These are phyloP conservation scores for Bertia moriformis DNA, from an alignment of 2,329 filamentous ascomycete genomes.

Conservation along the genomic window DNA sequence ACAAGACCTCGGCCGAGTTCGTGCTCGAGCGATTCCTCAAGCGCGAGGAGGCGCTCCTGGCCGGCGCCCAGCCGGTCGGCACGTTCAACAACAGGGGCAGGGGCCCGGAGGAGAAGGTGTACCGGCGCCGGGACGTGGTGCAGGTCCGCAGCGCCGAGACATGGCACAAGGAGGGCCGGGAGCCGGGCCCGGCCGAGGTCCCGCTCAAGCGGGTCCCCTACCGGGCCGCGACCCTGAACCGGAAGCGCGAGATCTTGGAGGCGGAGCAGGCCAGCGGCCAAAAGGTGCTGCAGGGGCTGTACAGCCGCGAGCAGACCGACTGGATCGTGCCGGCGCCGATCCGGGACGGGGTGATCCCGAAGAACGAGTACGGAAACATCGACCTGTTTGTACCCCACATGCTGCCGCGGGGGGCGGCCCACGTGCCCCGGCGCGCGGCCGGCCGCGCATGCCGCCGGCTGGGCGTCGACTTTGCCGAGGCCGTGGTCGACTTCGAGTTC, in stretches of 20 bases:
- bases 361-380: conserved; percentile 91
- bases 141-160: conserved; percentile 83
- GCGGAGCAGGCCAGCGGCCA: conserved; percentile 64
- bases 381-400: conserved; percentile 89
- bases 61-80: conserved; percentile 54
- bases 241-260: conserved; percentile 80
- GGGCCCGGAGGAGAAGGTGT: conserved; percentile 69
- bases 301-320: conserved; percentile 71
- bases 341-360: conserved; percentile 70
- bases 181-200: conserved; percentile 52
- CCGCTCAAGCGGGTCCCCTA: conserved; percentile 81
- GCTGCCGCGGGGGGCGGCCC: conserved; percentile 72
- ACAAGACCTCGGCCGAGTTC: conserved; percentile 74
- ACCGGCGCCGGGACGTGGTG: conserved; percentile 63
- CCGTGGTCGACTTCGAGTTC: conserved; percentile 92
- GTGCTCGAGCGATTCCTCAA: conserved; percentile 75
- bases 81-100: conserved; percentile 55
- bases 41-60: conserved; percentile 74
- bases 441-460: conserved; percentile 71
- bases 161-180: conserved; percentile 92
- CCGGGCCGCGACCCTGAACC: conserved; percentile 74
- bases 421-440: conserved; percentile 66
- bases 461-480: conserved; percentile 79
- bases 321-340: conserved; percentile 91
- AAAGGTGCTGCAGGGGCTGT: conserved; percentile 77